phyloP scores from a whole-genome alignment of 352 stramenopile genomes.

The Phytopythium vexans region DNA sequence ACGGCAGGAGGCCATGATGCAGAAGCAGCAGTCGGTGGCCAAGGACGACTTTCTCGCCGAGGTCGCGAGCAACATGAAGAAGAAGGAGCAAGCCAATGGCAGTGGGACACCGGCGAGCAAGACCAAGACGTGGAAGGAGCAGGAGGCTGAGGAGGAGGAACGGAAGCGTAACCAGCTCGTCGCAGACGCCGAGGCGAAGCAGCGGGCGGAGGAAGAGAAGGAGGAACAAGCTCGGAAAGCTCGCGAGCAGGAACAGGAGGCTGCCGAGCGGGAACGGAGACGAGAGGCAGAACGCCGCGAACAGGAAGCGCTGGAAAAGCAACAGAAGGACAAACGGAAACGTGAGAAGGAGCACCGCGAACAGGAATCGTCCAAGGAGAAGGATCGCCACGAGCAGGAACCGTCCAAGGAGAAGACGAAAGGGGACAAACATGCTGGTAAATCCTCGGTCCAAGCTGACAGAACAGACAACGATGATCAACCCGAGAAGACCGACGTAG shows the following conservation, averaged over 20 bases:
- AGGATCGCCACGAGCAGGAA: conserved; percentile 11
- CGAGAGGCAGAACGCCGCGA: conserved; percentile 18
- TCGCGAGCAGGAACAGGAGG: conserved; percentile 20
- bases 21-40: conserved; percentile 38
- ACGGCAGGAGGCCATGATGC: conserved; percentile 51
- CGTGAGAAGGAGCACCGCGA: conserved; percentile 12
- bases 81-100: conserved; percentile 33
- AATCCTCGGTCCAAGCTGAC: neutral
- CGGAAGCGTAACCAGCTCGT: conserved; percentile 29
- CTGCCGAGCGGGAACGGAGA: conserved; percentile 19
- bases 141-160: conserved; percentile 28
- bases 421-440: neutral
- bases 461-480: neutral
- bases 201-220: conserved; percentile 22
- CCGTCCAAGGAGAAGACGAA: conserved; percentile 1
- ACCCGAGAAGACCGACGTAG: too few relatives aligned
- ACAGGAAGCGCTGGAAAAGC: conserved; percentile 21
- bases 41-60: conserved; percentile 69
- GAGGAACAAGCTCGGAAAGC: conserved; percentile 20
- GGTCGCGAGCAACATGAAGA: conserved; percentile 68
- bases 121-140: conserved; percentile 25
- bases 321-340: conserved; percentile 13
- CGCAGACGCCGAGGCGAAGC: conserved; percentile 23
- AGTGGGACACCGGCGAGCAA: conserved; percentile 9
- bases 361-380: conserved; percentile 10